A percentile compares a stretch with the other conserved stretches of the same genome.
Conservation (phyloP, 2,329 filamentous ascomycete species). For the Endothia cerciana region DNA sequence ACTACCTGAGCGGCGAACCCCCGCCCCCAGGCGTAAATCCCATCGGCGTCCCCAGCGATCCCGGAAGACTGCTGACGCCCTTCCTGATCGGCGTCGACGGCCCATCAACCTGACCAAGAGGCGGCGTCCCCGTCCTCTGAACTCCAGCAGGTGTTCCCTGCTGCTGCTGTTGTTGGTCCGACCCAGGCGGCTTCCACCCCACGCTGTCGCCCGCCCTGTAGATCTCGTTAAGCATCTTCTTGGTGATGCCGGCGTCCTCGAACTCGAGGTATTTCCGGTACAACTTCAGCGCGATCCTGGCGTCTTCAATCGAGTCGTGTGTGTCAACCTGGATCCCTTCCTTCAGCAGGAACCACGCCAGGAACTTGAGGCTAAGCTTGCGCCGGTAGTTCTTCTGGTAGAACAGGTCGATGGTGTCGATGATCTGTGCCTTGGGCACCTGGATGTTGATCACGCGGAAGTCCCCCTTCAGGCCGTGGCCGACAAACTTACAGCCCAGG, state of each 20-base stretch:
- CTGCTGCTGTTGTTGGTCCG: constrained; percentile 11
- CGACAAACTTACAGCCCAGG: constrained; percentile 89
- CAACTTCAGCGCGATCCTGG: constrained; percentile 84
- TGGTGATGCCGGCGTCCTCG: constrained; percentile 79
- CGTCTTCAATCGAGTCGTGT: constrained; percentile 96
- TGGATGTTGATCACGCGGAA: constrained; percentile 99
- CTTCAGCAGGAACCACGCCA: constrained; percentile 88
- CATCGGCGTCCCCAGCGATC: constrained; percentile 14
- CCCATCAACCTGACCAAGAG: constrained; percentile 15
- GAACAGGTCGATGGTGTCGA: constrained; percentile 93
- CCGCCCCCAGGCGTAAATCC: constrained; percentile 21
- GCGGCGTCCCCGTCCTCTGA: constrained; percentile 15
- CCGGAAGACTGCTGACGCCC: constrained; percentile 2
- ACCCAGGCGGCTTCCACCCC: constrained; percentile 26
- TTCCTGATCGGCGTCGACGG: constrained; percentile 28
- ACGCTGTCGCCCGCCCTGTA: constrained; percentile 56
- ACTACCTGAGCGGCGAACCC: constrained; percentile 20
- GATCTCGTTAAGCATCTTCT: constrained; percentile 84
- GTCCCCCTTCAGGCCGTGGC: constrained; percentile 91
- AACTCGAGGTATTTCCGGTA: constrained; percentile 92
- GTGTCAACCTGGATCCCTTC: constrained; percentile 92
- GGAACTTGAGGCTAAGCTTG: constrained; percentile 87
- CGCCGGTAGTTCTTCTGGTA: constrained; percentile 79
- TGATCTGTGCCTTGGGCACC: constrained; percentile 84
- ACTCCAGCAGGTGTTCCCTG: neutral